Percentiles rank a stretch among this genome's conserved stretches.
Evolutionary conservation across 176 grass and related monocot genomes (phyloP).

Genomic region (Coix lacrymajobi): DNA sequence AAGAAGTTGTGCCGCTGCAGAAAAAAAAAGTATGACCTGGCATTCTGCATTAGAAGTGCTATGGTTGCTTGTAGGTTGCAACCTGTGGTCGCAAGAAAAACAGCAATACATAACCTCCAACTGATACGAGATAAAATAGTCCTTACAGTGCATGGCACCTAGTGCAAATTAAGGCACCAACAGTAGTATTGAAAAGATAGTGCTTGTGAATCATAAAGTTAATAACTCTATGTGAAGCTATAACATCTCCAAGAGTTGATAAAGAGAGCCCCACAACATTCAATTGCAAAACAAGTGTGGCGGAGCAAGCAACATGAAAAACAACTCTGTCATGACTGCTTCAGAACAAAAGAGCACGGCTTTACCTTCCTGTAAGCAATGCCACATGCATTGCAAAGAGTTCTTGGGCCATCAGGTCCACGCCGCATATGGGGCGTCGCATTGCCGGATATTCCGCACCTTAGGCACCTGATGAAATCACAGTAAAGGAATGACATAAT

Average conservation of each 20-base stretch:
- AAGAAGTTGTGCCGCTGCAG: background rate
- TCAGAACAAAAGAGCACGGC: background rate
- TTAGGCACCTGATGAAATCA: slow-evolving; percentile 53
- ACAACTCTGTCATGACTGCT: background rate
- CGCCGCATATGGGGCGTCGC: slow-evolving; percentile 88
- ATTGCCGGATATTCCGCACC: slow-evolving; percentile 72
- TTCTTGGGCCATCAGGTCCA: slow-evolving; percentile 84
- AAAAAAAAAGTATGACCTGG: background rate
- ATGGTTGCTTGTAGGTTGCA: slow-evolving; percentile 1
- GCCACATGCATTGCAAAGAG: slow-evolving; percentile 90
- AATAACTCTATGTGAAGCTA: background rate
- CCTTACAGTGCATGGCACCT: background rate
- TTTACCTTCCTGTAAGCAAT: slow-evolving; percentile 84
- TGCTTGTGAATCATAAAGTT: background rate
- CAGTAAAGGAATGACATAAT: slow-evolving; percentile 17
- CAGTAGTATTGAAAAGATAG: background rate
- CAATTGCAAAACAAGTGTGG: background rate
- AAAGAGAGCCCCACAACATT: background rate
- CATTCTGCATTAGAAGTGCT: background rate
- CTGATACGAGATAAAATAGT: background rate
- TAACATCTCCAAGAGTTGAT: background rate
- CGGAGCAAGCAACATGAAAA: background rate
- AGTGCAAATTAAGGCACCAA: background rate
- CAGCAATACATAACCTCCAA: background rate
- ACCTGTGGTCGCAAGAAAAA: background rate